Conservation (phyloP, 2,329 filamentous ascomycete species). For the Trichophyton rubrum region DNA sequence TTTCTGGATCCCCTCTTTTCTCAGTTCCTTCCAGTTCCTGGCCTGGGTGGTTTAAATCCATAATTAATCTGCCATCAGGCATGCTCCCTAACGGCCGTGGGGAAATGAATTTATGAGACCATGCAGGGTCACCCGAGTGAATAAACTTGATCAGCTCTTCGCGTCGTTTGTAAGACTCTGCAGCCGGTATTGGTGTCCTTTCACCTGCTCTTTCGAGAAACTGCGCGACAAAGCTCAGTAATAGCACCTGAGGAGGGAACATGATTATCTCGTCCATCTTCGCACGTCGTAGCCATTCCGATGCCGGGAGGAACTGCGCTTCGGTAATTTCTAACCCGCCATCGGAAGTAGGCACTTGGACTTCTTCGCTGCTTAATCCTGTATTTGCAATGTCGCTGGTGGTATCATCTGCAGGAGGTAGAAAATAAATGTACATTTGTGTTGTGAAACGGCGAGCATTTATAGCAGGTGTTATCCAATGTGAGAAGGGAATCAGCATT, state of each 20-base stretch:
- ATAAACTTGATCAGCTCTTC: constrained; percentile 38
- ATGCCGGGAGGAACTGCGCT: constrained; percentile 60
- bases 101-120: constrained; percentile 38
- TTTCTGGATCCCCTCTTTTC: constrained; percentile 41
- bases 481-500: constrained; percentile 66
- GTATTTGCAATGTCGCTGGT: constrained; percentile 19
- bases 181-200: constrained; percentile 12
- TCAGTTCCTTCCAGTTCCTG: constrained; percentile 40
- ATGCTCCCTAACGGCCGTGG: constrained; percentile 29
- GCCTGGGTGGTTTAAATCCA: constrained; percentile 44
- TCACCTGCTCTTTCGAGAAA: constrained; percentile 34
- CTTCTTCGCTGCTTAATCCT: constrained; percentile 38
- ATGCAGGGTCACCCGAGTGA: constrained; percentile 33
- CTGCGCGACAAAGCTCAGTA: constrained; percentile 40
- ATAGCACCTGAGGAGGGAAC: constrained; percentile 73
- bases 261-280: constrained; percentile 58
- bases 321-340: constrained; percentile 60
- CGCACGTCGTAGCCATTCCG: constrained; percentile 56
- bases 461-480: constrained; percentile 70
- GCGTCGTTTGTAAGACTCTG: constrained; percentile 24
- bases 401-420: constrained; percentile 46
- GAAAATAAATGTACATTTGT: constrained; percentile 92
- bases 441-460: constrained; percentile 73
- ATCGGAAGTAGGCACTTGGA: constrained; percentile 60
- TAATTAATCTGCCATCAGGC: constrained; percentile 38